A percentile compares a stretch with the other conserved stretches of the same genome.
These are phyloP conservation scores for Penicillium italicum DNA, from an alignment of 2,329 filamentous ascomycete genomes.

Conservation along the genomic window DNA sequence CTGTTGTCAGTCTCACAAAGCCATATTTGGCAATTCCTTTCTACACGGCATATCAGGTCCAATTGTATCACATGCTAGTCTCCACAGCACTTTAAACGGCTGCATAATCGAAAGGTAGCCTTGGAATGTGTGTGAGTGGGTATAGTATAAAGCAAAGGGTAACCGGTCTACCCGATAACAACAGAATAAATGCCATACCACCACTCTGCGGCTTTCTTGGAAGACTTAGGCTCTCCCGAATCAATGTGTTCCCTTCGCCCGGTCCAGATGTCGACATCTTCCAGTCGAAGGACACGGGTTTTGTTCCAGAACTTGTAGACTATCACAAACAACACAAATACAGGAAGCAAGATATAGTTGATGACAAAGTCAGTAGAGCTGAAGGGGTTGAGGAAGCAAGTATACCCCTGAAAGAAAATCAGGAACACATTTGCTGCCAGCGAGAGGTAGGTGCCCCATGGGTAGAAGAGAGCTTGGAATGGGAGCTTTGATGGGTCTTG, in stretches of 20 bases:
- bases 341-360: slow-evolving; percentile 53
- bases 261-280: slow-evolving; percentile 42
- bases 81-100: background rate
- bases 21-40: background rate
- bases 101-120: background rate
- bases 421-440: slow-evolving; percentile 49
- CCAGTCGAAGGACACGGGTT: slow-evolving; percentile 35
- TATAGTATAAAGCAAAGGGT: background rate
- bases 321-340: slow-evolving; percentile 48
- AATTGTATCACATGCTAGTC: background rate
- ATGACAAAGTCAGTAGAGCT: slow-evolving; percentile 51
- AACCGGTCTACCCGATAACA: slow-evolving; percentile 22
- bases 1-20: background rate
- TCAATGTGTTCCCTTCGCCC: slow-evolving; percentile 29
- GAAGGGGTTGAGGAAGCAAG: slow-evolving; percentile 51
- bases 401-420: slow-evolving; percentile 53
- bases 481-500: slow-evolving; percentile 44
- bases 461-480: slow-evolving; percentile 49
- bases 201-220: slow-evolving; percentile 9
- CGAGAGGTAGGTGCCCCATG: slow-evolving; percentile 50
- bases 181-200: slow-evolving; percentile 21
- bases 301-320: slow-evolving; percentile 47
- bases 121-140: background rate
- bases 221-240: slow-evolving; percentile 7
- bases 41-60: background rate